phyloP scores from a whole-genome alignment of 257 asterid species.

The Solanum tarijense region DNA sequence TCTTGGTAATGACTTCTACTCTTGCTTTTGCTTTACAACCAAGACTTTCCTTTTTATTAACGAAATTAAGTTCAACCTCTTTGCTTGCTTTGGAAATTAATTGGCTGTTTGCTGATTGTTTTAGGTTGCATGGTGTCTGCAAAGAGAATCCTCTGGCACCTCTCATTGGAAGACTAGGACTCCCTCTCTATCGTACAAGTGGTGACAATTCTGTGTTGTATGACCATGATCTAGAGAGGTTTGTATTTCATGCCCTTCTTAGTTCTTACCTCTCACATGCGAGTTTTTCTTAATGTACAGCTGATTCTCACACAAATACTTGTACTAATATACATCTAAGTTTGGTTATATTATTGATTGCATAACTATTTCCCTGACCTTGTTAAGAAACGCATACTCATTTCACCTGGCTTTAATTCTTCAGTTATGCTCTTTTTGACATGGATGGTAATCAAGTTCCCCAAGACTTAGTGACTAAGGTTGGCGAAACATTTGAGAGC shows the following conservation, averaged over 20 bases:
- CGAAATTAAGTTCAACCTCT: background rate
- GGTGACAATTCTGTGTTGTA: constrained; percentile 95
- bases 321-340: background rate
- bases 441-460: constrained; percentile 88
- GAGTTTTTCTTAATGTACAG: background rate
- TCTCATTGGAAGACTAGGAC: constrained; percentile 79
- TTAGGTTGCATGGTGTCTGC: constrained; percentile 97
- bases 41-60: background rate
- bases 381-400: background rate
- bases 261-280: background rate
- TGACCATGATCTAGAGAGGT: constrained; percentile 99
- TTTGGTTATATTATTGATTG: background rate
- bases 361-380: background rate
- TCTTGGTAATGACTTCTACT: constrained; percentile 50
- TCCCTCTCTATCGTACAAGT: constrained; percentile 94
- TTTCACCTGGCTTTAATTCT: background rate
- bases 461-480: constrained; percentile 73
- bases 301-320: background rate
- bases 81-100: background rate
- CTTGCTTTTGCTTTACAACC: background rate
- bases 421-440: constrained; percentile 91
- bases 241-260: background rate
- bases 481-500: constrained; percentile 81
- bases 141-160: constrained; percentile 92
- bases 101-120: background rate